Conservation (phyloP, 176 grass and related monocot species). For the Ananas comosus region DNA sequence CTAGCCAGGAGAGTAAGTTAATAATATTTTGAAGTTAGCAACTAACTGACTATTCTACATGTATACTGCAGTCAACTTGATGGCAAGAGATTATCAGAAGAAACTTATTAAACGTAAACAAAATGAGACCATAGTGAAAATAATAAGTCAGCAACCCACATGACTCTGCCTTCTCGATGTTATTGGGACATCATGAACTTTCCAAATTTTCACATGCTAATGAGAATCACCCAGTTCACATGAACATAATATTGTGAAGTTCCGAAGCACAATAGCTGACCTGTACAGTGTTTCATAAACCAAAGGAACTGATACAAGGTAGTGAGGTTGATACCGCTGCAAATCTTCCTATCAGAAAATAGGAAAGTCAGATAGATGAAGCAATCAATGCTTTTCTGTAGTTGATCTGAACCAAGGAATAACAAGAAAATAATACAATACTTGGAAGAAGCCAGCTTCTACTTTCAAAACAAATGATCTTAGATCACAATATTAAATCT, state of each 20-base stretch:
- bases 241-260: not conserved
- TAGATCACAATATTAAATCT: no score
- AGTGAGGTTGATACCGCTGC: slow-evolving; percentile 77
- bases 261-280: slow-evolving; percentile 20
- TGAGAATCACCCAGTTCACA: not conserved
- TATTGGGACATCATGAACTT: not conserved
- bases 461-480: no score
- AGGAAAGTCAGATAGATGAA: slow-evolving; percentile 35
- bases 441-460: no score
- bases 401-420: slow-evolving; percentile 20
- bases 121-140: not conserved
- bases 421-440: not conserved
- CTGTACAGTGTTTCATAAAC: slow-evolving; percentile 97
- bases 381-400: slow-evolving; percentile 30
- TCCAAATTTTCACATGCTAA: not conserved
- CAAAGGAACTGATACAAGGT: slow-evolving; percentile 74
- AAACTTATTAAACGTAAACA: not conserved
- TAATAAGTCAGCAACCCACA: no score
- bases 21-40: no score
- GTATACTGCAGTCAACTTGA: not conserved
- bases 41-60: no score
- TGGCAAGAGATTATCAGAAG: not conserved
- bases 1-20: no score
- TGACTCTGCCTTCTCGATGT: no score
- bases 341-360: slow-evolving; percentile 85